These are phyloP conservation scores for Knufia petricola DNA, from an alignment of 2,329 filamentous ascomycete species.

Conservation along the genomic window DNA sequence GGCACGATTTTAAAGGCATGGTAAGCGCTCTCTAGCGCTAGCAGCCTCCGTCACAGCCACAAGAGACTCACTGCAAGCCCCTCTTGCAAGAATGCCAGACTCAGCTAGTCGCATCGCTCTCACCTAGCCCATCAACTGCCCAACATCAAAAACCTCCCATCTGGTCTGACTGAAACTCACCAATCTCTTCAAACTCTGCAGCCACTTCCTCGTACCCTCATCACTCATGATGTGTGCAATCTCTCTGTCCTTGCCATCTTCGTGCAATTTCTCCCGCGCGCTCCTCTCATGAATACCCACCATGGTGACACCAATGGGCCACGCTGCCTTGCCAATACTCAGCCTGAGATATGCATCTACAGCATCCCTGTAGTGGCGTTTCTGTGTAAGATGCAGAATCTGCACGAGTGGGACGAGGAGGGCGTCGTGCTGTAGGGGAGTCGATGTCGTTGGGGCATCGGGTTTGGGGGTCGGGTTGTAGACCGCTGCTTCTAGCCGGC, in stretches of 20 bases:
- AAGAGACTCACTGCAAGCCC: too few species aligned
- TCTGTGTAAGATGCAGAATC: slow-evolving; percentile 84
- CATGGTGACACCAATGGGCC: slow-evolving; percentile 99
- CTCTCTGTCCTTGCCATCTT: slow-evolving; percentile 50
- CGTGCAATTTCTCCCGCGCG: slow-evolving; percentile 87
- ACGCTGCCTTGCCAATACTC: slow-evolving; percentile 92
- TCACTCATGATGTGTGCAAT: slow-evolving; percentile 90
- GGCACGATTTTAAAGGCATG: too few species aligned
- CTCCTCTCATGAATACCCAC: slow-evolving; percentile 98
- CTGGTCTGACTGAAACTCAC: slow-evolving; percentile 92
- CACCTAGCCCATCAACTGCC: slow-evolving; percentile 79
- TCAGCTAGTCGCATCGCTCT: background rate
- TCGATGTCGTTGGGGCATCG: slow-evolving; percentile 54
- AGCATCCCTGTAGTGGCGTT: slow-evolving; percentile 85
- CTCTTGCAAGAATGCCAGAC: too few species aligned
- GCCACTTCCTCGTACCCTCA: slow-evolving; percentile 85
- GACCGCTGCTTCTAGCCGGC: slow-evolving; percentile 70
- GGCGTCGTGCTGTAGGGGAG: slow-evolving; percentile 38
- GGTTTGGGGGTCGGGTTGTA: slow-evolving; percentile 44
- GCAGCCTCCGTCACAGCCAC: too few species aligned
- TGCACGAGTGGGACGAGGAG: slow-evolving; percentile 75
- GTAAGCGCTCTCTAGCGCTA: too few species aligned
- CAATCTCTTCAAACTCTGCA: slow-evolving; percentile 96
- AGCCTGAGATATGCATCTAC: slow-evolving; percentile 90
- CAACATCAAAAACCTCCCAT: slow-evolving; percentile 86